These are phyloP conservation scores for Aspergillus avenaceus DNA, from an alignment of 495 filamentous ascomycete species.

Conservation along the genomic window DNA sequence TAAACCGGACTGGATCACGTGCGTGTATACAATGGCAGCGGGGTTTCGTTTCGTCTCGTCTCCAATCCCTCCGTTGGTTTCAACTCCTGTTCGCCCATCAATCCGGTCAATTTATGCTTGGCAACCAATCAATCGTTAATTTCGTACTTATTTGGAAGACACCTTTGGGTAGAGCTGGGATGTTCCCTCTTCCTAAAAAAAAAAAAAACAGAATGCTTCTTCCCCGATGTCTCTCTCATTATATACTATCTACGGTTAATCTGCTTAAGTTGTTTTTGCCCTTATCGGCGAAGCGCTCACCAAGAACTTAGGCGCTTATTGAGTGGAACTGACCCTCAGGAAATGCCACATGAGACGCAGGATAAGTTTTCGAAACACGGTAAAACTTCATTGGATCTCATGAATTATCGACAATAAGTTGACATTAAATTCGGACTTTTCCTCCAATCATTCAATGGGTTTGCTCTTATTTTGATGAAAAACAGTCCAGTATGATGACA, in stretches of 20 bases:
- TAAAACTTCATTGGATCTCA: conserved; percentile 27
- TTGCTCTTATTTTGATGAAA: conserved; percentile 24
- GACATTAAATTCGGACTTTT: conserved; percentile 13
- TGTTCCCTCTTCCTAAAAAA: too few relatives aligned
- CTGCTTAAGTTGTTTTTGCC: too few relatives aligned
- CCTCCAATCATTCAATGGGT: conserved; percentile 22
- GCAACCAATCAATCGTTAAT: too few relatives aligned
- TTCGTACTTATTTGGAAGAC: too few relatives aligned
- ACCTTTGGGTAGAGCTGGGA: too few relatives aligned
- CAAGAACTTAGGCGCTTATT: conserved; percentile 34
- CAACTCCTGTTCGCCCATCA: too few relatives aligned
- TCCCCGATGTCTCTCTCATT: too few relatives aligned
- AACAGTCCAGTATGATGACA: conserved; percentile 30
- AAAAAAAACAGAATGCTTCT: too few relatives aligned
- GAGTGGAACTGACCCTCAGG: conserved; percentile 28
- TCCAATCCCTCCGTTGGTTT: too few relatives aligned
- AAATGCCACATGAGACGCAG: conserved; percentile 9
- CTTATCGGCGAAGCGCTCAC: conserved; percentile 16
- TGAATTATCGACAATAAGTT: conserved; percentile 18
- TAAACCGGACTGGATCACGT: not conserved
- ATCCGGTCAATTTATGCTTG: too few relatives aligned
- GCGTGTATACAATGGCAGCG: not conserved
- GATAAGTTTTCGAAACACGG: conserved; percentile 6
- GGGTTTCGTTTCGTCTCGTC: too few relatives aligned
- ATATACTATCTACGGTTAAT: too few relatives aligned